A percentile compares a stretch with the other conserved stretches of the same genome.
Evolutionary conservation across 108 stramenopile species (phyloP).

Genomic region (Parmales sp.): DNA sequence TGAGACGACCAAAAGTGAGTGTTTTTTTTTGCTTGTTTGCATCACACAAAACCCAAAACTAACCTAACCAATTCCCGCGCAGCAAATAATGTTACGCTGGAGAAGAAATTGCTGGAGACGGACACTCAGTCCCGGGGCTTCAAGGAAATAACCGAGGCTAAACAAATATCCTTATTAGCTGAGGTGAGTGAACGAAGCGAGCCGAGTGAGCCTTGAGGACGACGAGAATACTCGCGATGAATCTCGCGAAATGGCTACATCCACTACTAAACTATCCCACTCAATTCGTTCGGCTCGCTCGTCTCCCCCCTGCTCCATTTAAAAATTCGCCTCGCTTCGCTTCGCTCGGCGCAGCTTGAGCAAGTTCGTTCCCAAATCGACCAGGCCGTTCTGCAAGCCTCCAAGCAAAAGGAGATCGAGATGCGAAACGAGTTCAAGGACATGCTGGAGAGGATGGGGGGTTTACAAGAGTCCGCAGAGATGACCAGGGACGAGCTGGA

Average conservation of each 20-base stretch:
- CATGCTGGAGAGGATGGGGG: slow-evolving; percentile 12
- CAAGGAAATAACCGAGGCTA: neutral
- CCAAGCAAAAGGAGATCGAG: slow-evolving; percentile 6
- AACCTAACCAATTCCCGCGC: too few relatives aligned
- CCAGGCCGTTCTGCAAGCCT: neutral
- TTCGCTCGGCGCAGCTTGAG: neutral
- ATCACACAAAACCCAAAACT: too few relatives aligned
- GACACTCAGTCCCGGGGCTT: neutral
- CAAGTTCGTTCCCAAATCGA: neutral
- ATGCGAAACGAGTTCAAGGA: slow-evolving; percentile 8
- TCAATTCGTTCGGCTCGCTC: too few relatives aligned
- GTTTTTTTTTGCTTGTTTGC: too few relatives aligned
- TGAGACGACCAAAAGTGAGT: neutral
- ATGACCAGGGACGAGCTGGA: neutral
- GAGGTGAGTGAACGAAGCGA: too few relatives aligned
- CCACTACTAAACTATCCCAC: too few relatives aligned
- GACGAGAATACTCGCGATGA: too few relatives aligned
- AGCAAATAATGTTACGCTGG: neutral
- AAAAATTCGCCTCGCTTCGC: too few relatives aligned
- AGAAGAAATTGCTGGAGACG: neutral
- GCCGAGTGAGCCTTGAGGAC: too few relatives aligned
- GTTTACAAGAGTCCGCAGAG: neutral
- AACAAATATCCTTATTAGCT: neutral
- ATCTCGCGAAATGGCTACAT: too few relatives aligned
- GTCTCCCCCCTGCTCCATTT: too few relatives aligned